Percentiles rank a stretch among this genome's conserved stretches.
Conservation (phyloP, 495 filamentous ascomycete species). For the Aspergillus nidulans region DNA sequence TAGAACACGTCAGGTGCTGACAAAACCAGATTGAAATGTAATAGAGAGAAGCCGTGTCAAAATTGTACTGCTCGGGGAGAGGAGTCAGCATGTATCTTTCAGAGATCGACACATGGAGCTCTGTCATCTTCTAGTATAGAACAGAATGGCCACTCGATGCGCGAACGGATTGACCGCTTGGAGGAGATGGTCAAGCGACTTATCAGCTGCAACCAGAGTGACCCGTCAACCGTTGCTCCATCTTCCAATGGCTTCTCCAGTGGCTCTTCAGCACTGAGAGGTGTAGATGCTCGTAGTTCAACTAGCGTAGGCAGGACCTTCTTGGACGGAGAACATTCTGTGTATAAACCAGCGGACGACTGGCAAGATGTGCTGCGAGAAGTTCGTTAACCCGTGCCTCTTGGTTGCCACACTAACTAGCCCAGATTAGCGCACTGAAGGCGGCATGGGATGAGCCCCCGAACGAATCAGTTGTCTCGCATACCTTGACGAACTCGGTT, state of each 20-base stretch:
- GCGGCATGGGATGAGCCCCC: slow-evolving; percentile 4
- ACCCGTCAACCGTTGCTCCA: not conserved
- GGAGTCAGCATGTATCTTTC: not conserved
- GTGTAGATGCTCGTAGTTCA: not conserved
- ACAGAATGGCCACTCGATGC: not conserved
- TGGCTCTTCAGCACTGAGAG: not conserved
- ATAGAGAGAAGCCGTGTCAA: slow-evolving; percentile 11
- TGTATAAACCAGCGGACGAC: slow-evolving; percentile 4
- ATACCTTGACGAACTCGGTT: not conserved
- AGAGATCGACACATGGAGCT: not conserved
- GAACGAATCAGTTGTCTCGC: not conserved
- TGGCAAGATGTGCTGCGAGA: slow-evolving; percentile 13
- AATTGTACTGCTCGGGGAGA: slow-evolving; percentile 9
- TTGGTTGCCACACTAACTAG: not conserved
- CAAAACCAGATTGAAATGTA: slow-evolving; percentile 11
- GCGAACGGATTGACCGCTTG: slow-evolving; percentile 11
- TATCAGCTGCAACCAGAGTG: not conserved
- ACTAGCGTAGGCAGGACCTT: not conserved
- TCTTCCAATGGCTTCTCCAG: not conserved
- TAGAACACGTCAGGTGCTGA: not conserved
- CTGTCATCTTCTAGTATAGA: not conserved
- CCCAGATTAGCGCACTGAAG: slow-evolving; percentile 10
- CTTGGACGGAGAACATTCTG: slow-evolving; percentile 4
- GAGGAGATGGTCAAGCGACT: slow-evolving; percentile 11
- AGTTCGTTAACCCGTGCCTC: not conserved